phyloP scores from a whole-genome alignment of 2,329 filamentous ascomycete species.

The Phyllosticta capitalensis region DNA sequence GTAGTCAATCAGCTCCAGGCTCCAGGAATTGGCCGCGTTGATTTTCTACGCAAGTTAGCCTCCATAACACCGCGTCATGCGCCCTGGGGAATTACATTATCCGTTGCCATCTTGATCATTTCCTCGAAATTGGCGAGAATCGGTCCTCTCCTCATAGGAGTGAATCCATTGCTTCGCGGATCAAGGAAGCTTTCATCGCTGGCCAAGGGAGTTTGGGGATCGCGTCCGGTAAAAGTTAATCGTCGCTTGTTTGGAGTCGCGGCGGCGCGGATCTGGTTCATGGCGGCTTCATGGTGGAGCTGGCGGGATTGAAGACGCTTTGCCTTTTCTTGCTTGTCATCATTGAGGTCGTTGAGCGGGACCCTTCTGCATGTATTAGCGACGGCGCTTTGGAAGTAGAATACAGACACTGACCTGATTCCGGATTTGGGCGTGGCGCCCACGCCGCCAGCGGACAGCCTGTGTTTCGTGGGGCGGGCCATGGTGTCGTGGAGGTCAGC shows the following conservation, averaged over 20 bases:
- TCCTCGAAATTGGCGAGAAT: constrained; percentile 98
- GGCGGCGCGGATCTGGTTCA: constrained; percentile 82
- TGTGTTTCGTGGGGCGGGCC: not conserved
- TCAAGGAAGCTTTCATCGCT: constrained; percentile 47
- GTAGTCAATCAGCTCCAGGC: constrained; percentile 99
- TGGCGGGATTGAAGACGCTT: constrained; percentile 78
- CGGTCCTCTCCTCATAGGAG: constrained; percentile 88
- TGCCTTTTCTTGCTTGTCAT: constrained; percentile 87
- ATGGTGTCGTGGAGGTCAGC: not conserved
- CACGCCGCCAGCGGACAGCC: not conserved
- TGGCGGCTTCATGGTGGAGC: constrained; percentile 79
- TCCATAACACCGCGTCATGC: not conserved
- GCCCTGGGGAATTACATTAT: constrained; percentile 50
- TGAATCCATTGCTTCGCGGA: constrained; percentile 67
- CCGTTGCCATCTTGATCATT: constrained; percentile 99
- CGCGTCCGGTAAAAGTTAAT: constrained; percentile 43
- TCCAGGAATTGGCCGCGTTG: constrained; percentile 97
- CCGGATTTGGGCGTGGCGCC: not conserved
- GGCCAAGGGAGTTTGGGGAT: constrained; percentile 41
- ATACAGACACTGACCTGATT: constrained; percentile 8
- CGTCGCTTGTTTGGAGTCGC: constrained; percentile 57
- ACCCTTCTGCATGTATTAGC: constrained; percentile 49
- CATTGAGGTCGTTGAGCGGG: constrained; percentile 94
- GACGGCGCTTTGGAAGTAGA: not conserved
- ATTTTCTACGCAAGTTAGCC: constrained; percentile 45